A percentile compares a stretch with the other conserved stretches of the same genome.
These are phyloP conservation scores for Euclidium syriacum DNA, from an alignment of 345 rosid species.

Conservation along the genomic window DNA sequence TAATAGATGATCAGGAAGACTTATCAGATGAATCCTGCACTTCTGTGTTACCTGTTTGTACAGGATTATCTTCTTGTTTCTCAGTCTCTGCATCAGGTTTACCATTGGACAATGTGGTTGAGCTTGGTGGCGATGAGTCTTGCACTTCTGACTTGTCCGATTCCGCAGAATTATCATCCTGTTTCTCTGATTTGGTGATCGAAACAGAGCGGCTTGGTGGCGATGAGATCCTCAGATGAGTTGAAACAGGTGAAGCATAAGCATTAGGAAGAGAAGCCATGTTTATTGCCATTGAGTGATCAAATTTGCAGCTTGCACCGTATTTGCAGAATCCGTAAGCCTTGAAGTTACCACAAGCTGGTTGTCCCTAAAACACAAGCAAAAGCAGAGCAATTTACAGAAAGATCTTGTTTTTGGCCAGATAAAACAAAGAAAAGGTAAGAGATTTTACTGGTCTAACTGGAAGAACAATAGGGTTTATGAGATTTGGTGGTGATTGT, in stretches of 20 bases:
- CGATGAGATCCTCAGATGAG: constrained; percentile 32
- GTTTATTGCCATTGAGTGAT: constrained; percentile 56
- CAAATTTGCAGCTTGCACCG: constrained; percentile 69
- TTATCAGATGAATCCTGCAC: constrained; percentile 15
- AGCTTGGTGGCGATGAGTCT: constrained; percentile 22
- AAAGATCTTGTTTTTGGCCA: not conserved
- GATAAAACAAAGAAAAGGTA: not conserved
- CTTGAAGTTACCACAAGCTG: constrained; percentile 56
- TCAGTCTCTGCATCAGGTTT: constrained; percentile 11
- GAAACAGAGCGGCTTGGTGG: constrained; percentile 28
- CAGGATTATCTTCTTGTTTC: constrained; percentile 1
- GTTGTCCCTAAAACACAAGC: constrained; percentile 58
- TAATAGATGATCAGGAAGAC: constrained; percentile 19
- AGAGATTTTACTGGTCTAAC: constrained; percentile 59
- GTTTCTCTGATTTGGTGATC: not conserved
- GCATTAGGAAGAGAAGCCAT: constrained; percentile 34
- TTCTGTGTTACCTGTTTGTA: constrained; percentile 8
- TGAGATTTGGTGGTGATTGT: constrained; percentile 33
- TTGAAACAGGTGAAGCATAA: constrained; percentile 39
- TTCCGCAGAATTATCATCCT: not conserved
- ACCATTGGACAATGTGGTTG: constrained; percentile 20
- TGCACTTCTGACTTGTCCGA: constrained; percentile 16
- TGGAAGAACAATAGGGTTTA: constrained; percentile 50
- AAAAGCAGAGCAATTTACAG: not conserved
- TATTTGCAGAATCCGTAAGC: constrained; percentile 63